Evolutionary conservation across 2,329 filamentous ascomycete species (phyloP).

Genomic region (Penicillium sp.): DNA sequence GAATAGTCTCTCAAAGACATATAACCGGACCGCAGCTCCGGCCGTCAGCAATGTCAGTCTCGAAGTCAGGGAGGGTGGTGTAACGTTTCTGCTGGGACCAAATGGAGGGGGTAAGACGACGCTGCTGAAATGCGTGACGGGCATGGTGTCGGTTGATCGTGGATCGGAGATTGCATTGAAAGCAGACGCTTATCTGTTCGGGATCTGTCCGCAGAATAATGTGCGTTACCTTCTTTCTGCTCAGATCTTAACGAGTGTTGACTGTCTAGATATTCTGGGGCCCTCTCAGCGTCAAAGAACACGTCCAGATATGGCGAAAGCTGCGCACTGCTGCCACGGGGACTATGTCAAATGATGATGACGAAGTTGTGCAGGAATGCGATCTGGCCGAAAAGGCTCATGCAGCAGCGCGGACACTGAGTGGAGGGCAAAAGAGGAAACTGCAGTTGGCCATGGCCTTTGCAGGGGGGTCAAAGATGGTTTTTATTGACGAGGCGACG

Average conservation of each 20-base stretch:
- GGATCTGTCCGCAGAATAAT: constrained; percentile 88
- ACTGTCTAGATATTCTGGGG: constrained; percentile 62
- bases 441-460: constrained; percentile 94
- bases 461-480: constrained; percentile 80
- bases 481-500: constrained; percentile 87
- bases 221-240: constrained; percentile 44
- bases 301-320: constrained; percentile 62
- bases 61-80: constrained; percentile 70
- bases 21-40: constrained; percentile 56
- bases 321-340: neutral
- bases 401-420: constrained; percentile 71
- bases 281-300: constrained; percentile 78
- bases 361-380: constrained; percentile 62
- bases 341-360: neutral
- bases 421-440: constrained; percentile 88
- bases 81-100: constrained; percentile 79
- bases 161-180: constrained; percentile 4
- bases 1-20: constrained; percentile 72
- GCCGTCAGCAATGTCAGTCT: constrained; percentile 74
- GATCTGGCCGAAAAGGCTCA: constrained; percentile 72
- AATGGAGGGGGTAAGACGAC: constrained; percentile 91
- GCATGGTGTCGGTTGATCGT: constrained; percentile 52
- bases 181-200: constrained; percentile 49
- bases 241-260: neutral
- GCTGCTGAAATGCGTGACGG: constrained; percentile 81